Base-by-base conservation (phyloP, 257 asterid genomes). In the Thymus quinquecostatus region DNA sequence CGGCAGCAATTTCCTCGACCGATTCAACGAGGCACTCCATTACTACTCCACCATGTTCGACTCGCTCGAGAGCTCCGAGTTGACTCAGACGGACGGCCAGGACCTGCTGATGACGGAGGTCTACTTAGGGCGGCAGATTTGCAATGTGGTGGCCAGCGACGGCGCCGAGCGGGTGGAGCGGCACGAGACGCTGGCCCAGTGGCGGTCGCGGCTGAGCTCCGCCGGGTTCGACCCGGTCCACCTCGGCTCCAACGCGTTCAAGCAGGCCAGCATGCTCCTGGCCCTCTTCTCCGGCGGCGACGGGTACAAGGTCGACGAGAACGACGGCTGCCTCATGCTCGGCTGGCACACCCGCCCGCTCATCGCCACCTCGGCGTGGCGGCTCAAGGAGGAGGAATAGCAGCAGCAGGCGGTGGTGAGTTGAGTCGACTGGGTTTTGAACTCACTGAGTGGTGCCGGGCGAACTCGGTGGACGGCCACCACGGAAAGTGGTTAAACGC, bases 291-390 rank as follows among this genome's bases (percentile, higher is more conserved):
- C 89, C 12, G 96, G 97, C 14, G 97, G 95, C 0, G 93, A 84
- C 48, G 98, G 97, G 56, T 92, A 90, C 63, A 72, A 84, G 53
- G 98, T 92, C 74, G 95, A 89, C 68, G 98, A 92, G 59, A 86
- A 83, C 14, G 92, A 82, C 10, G 98, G 97, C 21, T 88, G 95
- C 48, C 59, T 92, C 72, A 90, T 88, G 97, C 73, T 92, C 43
- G 96, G 95, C 0, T 92, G 98, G 97, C 98, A 92, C 66, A 83
- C 91, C 0, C 82, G 97, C 69, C 92, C 96, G 14, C 88, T 92
- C 0, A 92, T 92, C 38, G 85, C 97, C 57, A 86, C 97, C 69
- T 92, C 98, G 3, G 97, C 98, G 3, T 92, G 98, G 98, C 82
- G 80, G 80, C 85, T 85, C 64, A 55, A 53, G 73, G 77, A 56